These are phyloP conservation scores for Agrostemma githago DNA, from an alignment of 148 eudicot species.

Conservation along the genomic window DNA sequence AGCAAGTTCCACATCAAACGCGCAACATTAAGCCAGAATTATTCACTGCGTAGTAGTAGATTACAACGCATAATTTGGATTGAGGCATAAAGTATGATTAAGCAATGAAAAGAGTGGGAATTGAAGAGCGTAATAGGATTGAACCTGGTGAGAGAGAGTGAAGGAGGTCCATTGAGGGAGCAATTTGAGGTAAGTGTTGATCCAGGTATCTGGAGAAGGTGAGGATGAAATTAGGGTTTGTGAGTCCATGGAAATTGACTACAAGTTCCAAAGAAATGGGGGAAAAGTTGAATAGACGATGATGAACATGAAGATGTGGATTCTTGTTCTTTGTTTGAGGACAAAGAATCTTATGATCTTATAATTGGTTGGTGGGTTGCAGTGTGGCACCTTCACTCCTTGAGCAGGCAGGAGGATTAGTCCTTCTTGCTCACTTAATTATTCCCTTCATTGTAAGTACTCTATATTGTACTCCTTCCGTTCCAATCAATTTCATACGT, in stretches of 20 bases:
- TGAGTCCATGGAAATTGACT: conserved; percentile 33
- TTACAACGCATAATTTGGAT: background rate
- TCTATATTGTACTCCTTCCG: too few species aligned
- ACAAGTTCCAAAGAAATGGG: background rate
- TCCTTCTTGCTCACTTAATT: too few species aligned
- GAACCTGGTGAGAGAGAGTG: conserved; percentile 44
- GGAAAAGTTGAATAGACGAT: background rate
- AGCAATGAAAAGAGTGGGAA: background rate
- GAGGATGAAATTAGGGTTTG: conserved; percentile 60
- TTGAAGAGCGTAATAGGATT: background rate
- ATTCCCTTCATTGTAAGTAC: too few species aligned
- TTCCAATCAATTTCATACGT: too few species aligned
- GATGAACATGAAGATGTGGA: conserved; percentile 5
- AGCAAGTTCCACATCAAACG: background rate
- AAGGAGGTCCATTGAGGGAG: conserved; percentile 68
- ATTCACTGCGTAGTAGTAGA: background rate
- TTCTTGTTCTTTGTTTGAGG: background rate
- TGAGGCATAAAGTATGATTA: background rate
- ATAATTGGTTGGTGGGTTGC: background rate
- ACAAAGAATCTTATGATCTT: background rate
- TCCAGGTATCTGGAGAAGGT: conserved; percentile 66
- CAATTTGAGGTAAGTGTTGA: conserved; percentile 38
- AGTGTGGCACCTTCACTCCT: background rate
- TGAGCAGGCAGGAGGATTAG: too few species aligned
- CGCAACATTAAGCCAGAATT: background rate